phyloP scores from a whole-genome alignment of 2,329 filamentous ascomycete species.

The Verticillium nubilum region DNA sequence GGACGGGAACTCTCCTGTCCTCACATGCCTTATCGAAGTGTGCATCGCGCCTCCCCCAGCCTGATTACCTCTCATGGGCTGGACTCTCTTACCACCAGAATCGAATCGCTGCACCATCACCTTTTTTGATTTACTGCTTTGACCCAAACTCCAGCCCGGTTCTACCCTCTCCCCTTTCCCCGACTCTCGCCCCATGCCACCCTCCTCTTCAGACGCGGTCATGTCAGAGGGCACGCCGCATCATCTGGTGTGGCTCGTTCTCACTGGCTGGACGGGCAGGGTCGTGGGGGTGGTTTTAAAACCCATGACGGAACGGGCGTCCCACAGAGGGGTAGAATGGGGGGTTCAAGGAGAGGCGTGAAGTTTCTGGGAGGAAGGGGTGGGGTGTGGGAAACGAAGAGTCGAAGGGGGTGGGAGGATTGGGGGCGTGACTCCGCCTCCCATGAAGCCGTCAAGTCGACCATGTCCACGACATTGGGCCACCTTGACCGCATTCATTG shows the following conservation, averaged over 20 bases:
- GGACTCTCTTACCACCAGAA: not conserved
- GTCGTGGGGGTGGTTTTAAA: not conserved
- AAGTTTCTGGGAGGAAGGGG: not conserved
- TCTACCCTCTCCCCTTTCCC: too few relatives aligned
- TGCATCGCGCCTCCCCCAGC: not conserved
- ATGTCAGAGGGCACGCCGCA: conserved; percentile 1
- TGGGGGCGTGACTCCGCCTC: conserved; percentile 1
- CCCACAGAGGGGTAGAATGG: not conserved
- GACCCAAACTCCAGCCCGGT: not conserved
- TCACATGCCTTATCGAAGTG: not conserved
- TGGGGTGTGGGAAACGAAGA: not conserved
- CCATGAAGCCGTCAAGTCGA: not conserved
- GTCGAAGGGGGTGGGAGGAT: not conserved
- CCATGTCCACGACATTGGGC: not conserved
- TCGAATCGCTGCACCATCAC: not conserved
- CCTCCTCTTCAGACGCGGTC: not conserved
- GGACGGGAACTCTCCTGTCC: not conserved
- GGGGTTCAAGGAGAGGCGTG: not conserved
- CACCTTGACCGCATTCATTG: not conserved
- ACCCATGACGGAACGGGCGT: not conserved
- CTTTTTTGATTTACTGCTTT: not conserved
- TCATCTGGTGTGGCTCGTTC: conserved; percentile 7
- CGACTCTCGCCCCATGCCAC: not conserved
- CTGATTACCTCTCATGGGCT: not conserved
- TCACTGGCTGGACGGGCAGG: conserved; percentile 5